phyloP scores from a whole-genome alignment of 2,329 filamentous ascomycete genomes.

The Dactylella cylindrospora region DNA sequence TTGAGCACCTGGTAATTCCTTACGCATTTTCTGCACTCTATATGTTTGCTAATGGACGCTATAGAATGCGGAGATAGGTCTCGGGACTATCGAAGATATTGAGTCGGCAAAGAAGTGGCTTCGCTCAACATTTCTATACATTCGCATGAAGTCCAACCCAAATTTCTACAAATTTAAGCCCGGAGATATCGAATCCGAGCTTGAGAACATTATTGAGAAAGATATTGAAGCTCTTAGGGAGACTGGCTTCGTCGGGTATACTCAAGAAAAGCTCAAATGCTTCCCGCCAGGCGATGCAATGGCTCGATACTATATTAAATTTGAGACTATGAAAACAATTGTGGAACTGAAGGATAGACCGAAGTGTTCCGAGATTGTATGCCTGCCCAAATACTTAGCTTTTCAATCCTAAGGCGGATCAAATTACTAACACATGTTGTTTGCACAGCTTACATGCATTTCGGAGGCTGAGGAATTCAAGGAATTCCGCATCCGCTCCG shows the following conservation, averaged over 20 bases:
- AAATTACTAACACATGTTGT: constrained; percentile 21
- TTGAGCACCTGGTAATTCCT: constrained; percentile 66
- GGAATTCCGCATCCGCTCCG: constrained; percentile 68
- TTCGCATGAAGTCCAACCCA: constrained; percentile 71
- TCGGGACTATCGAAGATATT: constrained; percentile 69
- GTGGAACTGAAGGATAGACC: constrained; percentile 64
- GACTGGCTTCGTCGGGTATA: constrained; percentile 58
- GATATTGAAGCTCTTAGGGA: constrained; percentile 68
- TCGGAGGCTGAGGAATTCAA: constrained; percentile 71
- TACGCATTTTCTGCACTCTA: neutral
- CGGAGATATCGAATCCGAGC: constrained; percentile 63
- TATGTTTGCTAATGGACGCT: neutral
- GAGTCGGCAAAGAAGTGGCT: constrained; percentile 73
- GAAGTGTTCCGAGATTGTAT: constrained; percentile 68
- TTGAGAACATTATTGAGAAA: constrained; percentile 70
- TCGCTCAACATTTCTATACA: constrained; percentile 72
- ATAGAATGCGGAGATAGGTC: constrained; percentile 75
- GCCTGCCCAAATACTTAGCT: constrained; percentile 49
- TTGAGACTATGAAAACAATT: constrained; percentile 74
- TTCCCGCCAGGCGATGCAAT: constrained; percentile 77
- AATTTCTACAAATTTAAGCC: constrained; percentile 67
- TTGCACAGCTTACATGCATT: constrained; percentile 64
- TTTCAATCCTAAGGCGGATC: neutral
- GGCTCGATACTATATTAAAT: constrained; percentile 78
- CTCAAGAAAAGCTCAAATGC: constrained; percentile 58